Conservation (phyloP, 2,329 filamentous ascomycete genomes). For the Fusarium tanahbumbuense region DNA sequence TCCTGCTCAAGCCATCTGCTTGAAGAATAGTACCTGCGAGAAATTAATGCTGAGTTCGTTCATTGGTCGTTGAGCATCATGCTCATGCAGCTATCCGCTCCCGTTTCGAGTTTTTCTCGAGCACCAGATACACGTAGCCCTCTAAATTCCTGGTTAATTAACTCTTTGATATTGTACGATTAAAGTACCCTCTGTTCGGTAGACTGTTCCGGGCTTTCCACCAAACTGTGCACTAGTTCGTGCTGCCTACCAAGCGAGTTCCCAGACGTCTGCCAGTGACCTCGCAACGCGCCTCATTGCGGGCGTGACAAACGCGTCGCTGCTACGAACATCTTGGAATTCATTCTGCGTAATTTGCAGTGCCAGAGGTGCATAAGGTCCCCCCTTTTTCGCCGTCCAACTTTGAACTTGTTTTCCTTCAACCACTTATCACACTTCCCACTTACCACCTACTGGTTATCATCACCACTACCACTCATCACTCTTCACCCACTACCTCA, state of each 20-base stretch:
- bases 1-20: accelerated
- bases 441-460: too few relatives aligned
- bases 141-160: neutral
- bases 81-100: neutral
- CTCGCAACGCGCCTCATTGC: neutral
- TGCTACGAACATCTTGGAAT: neutral
- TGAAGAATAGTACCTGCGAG: neutral
- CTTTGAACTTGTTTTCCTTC: neutral
- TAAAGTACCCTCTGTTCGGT: neutral
- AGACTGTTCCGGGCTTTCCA: accelerated
- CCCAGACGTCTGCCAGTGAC: neutral
- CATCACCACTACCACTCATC: too few relatives aligned
- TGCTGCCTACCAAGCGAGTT: neutral
- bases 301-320: neutral
- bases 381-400: neutral
- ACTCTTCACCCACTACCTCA: too few relatives aligned
- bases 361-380: neutral
- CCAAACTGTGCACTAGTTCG: neutral
- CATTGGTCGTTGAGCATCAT: neutral
- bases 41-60: accelerated
- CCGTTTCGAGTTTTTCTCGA: neutral
- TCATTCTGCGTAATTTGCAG: neutral
- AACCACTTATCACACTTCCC: neutral
- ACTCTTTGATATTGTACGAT: neutral
- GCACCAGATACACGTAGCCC: neutral